Base-by-base conservation (phyloP, 164 flowering plant genomes). In the Dillenia suffruticosa region DNA sequence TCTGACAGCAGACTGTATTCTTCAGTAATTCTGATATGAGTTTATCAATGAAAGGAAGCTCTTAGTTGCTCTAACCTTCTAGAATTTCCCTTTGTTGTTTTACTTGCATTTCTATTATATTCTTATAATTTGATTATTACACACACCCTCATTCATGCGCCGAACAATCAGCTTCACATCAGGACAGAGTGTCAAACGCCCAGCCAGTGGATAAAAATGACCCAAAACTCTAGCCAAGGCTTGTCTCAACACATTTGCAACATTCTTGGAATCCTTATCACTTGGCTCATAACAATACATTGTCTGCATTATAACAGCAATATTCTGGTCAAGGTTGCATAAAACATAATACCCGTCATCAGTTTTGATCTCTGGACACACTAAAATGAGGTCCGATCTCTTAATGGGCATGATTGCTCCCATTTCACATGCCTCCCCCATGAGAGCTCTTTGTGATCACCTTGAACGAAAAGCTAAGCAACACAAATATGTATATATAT, bases 161-260 rank as follows among this genome's bases (percentile, higher is more conserved):
- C 63, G 32, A 2, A 73, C 70, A 5, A 52, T 22, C 11, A 68
- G 60, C 48, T 65, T 64, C 15, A 70, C 70, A 40, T 61, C 72
- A 1, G 69, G 54, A 19, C 60, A 15, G 1, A 51, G 51, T 12
- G 45, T 24, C 3, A 73, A 44, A 2, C 52, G 15, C 54, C 76
- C 72, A 2, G 76, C 72, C 1, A 73, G 57, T 0, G 76, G 72
- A 49, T 64, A 68, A 49, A 44, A 72, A 51, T 60, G 57, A 32
- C 68, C 72, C 44, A 72, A 26, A 12, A 68, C 63, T 51, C 64
- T 68, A 10, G 58, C 55, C 65, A 72, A 46, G 14, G 76, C 62
- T 10, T 64, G 22, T 22, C 49, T 64, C 9, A 68, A 32, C 10
- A 56, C 66, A 3, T 59, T 61, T 10, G 14, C 9, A 2, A 54